Base-by-base conservation (phyloP, 1,284 basidiomycete species). In the Cerioporus squamosus region DNA sequence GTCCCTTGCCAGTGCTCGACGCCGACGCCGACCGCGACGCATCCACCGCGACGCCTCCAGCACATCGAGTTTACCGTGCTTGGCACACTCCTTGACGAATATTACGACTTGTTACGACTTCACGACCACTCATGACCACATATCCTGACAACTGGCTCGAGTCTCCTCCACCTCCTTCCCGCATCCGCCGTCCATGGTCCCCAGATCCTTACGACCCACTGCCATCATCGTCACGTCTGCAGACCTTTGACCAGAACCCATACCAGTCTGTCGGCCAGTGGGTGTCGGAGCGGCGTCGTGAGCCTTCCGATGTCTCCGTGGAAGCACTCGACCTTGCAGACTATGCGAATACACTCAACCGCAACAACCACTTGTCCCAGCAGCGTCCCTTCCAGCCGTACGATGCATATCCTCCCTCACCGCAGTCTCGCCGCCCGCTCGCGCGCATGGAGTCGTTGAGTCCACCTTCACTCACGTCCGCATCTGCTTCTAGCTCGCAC, bases 251-350 rank as follows among this genome's bases (percentile, higher is more conserved):
- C 17, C 51, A 51, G 2, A 53, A 54, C 44, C 42, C 52, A 20
- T 51, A 55, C 49, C 20, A 46, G 5, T 58, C 43, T 14, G 55
- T 45, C 22, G 49, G 71, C 72, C 44, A 57, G 10, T 55, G 51
- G 72, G 62, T 49, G 67, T 70, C 55, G 5, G 52, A 59, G 52
- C 63, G 61, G 45, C 66, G 77, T 46, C 72, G 80, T 60, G 82
- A 87, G 60, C 73, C 80, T 2, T 85, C 85, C n/a, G 86, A 88
- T 57, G 78, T 77, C 43, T 88, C 86, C 57, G 79, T 88, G 2
- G 86, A 88, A 68, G 86, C 86, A 3, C 78, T 88, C 55, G 87
- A 90, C 72, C 78, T 90, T 22, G 86, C 86, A 39, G 87, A 88
- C 69, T 90, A 88, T 71, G 78, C 85, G 9, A 74, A 69, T 60